Evolutionary conservation across 768 basidiomycete genomes (phyloP), one percentile per base, ranked within the genome.

Genomic region (Goffeauzyma gilvescens): DNA sequence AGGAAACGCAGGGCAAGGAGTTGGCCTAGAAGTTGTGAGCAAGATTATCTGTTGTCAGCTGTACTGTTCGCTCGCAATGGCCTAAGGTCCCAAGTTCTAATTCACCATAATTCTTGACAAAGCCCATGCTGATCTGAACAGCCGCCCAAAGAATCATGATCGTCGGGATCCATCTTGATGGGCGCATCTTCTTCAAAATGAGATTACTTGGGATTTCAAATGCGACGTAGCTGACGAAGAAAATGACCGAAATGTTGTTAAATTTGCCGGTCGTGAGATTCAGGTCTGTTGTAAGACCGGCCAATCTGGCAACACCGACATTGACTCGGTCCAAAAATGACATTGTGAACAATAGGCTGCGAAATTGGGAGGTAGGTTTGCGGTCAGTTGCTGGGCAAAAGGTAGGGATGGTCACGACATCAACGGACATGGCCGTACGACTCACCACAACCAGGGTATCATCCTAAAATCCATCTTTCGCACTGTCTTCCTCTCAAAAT

Each of bases 391-490:
- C n/a, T n/a, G n/a, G n/a, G n/a, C n/a, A n/a, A n/a, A n/a, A n/a
- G n/a, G n/a, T n/a, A n/a, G 21, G 22, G 24, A 33, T 5, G 8
- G 17, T 25, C 28, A 38, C 9, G 18, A n/a, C 4, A 14, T 3
- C 10, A 1, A 26, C 21, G 24, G 21, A 2, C 21, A n/a, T 33
- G 4, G 12, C 5, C 17, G 2, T 21, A 14, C 4, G 17, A 57
- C 55, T 47, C 51, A 58, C 59, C 58, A 60, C 54, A 62, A 58
- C 60, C 60, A 62, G 10, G 60, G 60, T 2, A 62, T 56, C 25
- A 62, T 41, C 30, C 52, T 52, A 36, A 33, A 39, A 34, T 62
- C 60, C 32, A 59, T 49, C 53, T 60, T 60, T 39, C 49, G 38
- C 6, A 62, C 14, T 31, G 60, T 40, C 8, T 49, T 49, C 44